phyloP scores from a whole-genome alignment of 805 yeast species.

The Metschnikowia bowlesiae region DNA sequence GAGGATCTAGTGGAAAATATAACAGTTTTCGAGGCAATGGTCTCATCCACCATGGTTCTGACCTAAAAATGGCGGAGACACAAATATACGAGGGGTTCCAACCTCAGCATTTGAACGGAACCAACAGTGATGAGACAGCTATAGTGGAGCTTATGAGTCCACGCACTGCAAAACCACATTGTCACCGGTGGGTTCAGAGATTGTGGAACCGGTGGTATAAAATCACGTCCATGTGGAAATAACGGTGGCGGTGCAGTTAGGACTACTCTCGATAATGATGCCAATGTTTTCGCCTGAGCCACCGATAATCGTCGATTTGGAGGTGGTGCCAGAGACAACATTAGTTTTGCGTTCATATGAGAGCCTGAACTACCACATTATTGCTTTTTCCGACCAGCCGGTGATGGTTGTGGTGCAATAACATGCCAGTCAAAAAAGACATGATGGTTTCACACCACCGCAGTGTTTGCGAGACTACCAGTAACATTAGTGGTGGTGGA shows the following conservation, averaged over 20 bases:
- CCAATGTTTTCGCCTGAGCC: conserved; percentile 5
- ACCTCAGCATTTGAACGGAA: no score
- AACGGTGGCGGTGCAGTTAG: neutral
- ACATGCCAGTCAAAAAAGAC: conserved; percentile 5
- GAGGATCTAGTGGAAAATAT: no score
- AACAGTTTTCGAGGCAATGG: no score
- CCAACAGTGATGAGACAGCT: no score
- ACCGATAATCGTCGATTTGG: conserved; percentile 3
- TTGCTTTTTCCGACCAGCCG: conserved; percentile 4
- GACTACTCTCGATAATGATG: conserved; percentile 10
- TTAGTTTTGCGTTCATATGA: neutral
- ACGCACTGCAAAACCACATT: no score
- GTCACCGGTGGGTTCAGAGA: no score
- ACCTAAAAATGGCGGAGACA: no score
- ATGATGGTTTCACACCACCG: conserved; percentile 13
- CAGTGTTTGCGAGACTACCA: neutral
- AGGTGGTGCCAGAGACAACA: neutral
- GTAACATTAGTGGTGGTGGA: neutral
- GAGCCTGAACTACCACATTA: conserved; percentile 11
- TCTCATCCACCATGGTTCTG: no score
- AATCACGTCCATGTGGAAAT: no score
- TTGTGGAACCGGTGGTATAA: no score
- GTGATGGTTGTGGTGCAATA: conserved; percentile 6
- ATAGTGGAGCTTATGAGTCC: no score
- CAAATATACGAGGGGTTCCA: no score